Evolutionary conservation across 176 grass and related monocot genomes (phyloP).

Genomic region (Carex littledalei): DNA sequence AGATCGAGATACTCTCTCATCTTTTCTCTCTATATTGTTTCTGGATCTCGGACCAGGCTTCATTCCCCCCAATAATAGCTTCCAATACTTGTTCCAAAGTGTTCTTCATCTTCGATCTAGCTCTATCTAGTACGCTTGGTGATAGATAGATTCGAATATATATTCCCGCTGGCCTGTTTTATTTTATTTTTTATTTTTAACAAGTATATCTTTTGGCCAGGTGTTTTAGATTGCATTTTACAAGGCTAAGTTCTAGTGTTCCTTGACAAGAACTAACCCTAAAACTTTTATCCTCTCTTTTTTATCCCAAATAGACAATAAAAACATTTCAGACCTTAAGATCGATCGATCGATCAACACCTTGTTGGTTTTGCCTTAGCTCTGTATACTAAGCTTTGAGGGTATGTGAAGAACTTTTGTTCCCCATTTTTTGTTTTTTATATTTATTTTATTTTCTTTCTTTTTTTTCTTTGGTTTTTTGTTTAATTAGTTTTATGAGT

Average conservation of each 20-base stretch:
- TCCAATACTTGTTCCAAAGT: background rate
- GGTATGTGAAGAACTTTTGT: background rate
- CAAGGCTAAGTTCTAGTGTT: too few species aligned
- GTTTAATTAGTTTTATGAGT: background rate
- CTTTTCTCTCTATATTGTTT: conserved; percentile 2
- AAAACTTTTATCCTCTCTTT: background rate
- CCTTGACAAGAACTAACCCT: background rate
- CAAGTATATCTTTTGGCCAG: background rate
- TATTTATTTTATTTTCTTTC: background rate
- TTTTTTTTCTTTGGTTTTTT: background rate
- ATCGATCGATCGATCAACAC: background rate
- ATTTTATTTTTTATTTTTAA: background rate
- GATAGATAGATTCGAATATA: background rate
- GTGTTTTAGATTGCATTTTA: background rate
- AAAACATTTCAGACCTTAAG: background rate
- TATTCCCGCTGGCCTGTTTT: background rate
- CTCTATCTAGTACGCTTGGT: background rate
- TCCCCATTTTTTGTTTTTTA: background rate
- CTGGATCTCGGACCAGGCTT: conserved; percentile 46
- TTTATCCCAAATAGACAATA: background rate
- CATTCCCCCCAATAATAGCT: conserved; percentile 41
- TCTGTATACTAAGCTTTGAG: background rate
- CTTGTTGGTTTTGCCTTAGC: background rate
- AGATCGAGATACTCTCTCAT: background rate
- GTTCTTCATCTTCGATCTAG: background rate